Conservation (phyloP, 495 filamentous ascomycete species). For the Aspergillus indologenus region DNA sequence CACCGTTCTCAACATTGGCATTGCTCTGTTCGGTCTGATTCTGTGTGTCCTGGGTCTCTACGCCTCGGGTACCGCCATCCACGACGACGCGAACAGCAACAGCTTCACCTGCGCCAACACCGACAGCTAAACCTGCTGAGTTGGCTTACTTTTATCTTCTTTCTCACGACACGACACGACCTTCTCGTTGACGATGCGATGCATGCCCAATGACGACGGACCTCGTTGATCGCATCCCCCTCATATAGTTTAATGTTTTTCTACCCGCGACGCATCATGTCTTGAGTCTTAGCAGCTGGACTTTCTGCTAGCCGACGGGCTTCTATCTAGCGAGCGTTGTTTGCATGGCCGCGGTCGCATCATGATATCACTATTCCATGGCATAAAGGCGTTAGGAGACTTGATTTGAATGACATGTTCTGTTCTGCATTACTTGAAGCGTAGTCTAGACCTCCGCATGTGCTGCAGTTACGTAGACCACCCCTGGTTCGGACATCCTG, state of each 20-base stretch:
- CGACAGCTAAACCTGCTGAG: conserved; percentile 21
- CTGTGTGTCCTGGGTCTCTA: conserved; percentile 40
- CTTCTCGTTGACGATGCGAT: not conserved
- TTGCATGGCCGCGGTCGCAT: not conserved
- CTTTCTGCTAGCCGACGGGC: not conserved
- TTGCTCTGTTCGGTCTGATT: conserved; percentile 25
- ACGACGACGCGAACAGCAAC: conserved; percentile 28
- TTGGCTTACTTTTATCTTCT: too few relatives aligned
- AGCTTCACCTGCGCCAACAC: conserved; percentile 37
- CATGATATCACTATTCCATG: not conserved
- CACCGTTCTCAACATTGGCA: conserved; percentile 26
- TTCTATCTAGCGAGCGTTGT: not conserved
- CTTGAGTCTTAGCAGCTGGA: not conserved
- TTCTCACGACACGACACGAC: not conserved
- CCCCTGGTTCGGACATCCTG: not conserved
- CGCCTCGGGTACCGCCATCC: conserved; percentile 40
- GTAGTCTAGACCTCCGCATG: too few relatives aligned
- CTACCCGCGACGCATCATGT: not conserved
- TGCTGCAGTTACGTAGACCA: too few relatives aligned
- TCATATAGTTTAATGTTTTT: not conserved
- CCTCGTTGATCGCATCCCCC: not conserved
- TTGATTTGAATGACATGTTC: not conserved
- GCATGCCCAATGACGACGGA: not conserved
- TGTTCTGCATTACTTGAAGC: not conserved
- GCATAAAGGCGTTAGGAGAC: not conserved